phyloP scores from a whole-genome alignment of 2,329 filamentous ascomycete species.

The Colletotrichum sp. region DNA sequence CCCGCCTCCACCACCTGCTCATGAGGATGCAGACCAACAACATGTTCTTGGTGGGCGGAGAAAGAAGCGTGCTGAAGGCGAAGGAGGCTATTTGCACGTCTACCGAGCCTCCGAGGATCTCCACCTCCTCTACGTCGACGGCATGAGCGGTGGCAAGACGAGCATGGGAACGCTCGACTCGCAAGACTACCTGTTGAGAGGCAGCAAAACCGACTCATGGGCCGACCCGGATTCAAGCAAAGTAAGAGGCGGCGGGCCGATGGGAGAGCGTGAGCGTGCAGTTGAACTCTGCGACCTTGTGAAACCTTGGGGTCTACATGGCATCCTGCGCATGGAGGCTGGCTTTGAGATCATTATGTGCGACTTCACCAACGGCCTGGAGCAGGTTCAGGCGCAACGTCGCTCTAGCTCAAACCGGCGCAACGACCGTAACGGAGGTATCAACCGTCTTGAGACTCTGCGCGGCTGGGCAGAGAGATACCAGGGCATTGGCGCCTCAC shows the following conservation, averaged over 20 bases:
- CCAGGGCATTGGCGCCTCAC: slow-evolving; percentile 35
- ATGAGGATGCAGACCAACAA: not conserved
- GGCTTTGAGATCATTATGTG: slow-evolving; percentile 71
- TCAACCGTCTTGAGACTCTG: slow-evolving; percentile 37
- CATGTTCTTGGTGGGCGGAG: not conserved
- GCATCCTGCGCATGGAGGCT: slow-evolving; percentile 65
- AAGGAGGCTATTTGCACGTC: slow-evolving; percentile 56
- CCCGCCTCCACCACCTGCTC: not conserved
- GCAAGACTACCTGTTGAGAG: slow-evolving; percentile 51
- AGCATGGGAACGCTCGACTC: slow-evolving; percentile 59
- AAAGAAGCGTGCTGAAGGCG: not conserved
- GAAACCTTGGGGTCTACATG: slow-evolving; percentile 56
- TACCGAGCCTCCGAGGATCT: slow-evolving; percentile 54
- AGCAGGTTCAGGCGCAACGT: slow-evolving; percentile 29
- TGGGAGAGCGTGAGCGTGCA: slow-evolving; percentile 54
- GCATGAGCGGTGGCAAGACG: slow-evolving; percentile 60
- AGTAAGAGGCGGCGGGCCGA: not conserved
- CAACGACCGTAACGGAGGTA: not conserved
- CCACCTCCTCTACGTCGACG: slow-evolving; percentile 62
- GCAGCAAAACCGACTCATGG: not conserved
- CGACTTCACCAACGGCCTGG: slow-evolving; percentile 50
- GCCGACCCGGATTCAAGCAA: slow-evolving; percentile 26
- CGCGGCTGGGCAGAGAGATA: slow-evolving; percentile 39
- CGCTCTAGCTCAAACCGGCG: slow-evolving; percentile 14
- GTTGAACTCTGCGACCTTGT: slow-evolving; percentile 56